A percentile compares a stretch with the other conserved stretches of the same genome.
phyloP scores from a whole-genome alignment of 148 eudicot species.

The Rhododendron simsii region DNA sequence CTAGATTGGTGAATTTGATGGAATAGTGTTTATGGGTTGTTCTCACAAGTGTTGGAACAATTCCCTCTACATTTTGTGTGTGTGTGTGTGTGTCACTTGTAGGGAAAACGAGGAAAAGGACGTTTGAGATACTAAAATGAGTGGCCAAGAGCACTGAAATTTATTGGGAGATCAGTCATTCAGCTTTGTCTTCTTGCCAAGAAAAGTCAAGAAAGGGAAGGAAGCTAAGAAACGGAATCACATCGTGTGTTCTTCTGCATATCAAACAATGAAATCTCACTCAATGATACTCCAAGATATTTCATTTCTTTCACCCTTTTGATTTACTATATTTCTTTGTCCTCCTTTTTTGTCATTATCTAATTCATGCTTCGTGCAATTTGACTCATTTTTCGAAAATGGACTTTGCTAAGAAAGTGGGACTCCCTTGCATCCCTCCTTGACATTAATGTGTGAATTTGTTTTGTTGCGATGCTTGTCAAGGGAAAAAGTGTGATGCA shows the following conservation, averaged over 20 bases:
- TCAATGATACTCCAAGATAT: background rate
- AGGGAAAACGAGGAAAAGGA: background rate
- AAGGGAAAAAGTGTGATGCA: no score
- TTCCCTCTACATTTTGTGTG: background rate
- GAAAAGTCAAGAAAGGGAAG: background rate
- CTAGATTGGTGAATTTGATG: background rate
- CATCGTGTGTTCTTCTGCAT: background rate
- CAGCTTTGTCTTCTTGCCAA: background rate
- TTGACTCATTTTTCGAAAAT: no score
- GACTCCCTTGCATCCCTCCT: no score
- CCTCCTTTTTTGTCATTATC: background rate
- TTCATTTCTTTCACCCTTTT: background rate
- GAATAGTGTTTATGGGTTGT: background rate
- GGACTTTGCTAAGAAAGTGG: no score
- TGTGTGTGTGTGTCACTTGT: background rate
- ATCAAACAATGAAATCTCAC: background rate
- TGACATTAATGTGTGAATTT: no score
- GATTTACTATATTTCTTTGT: background rate
- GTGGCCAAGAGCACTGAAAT: background rate
- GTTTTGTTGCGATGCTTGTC: no score
- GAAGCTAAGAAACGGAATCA: background rate
- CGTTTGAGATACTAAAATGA: slow-evolving; percentile 2
- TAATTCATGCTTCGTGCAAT: no score
- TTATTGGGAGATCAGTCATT: background rate
- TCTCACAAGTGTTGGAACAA: background rate